Percentiles rank a stretch among this genome's conserved stretches.
Conservation (phyloP, 306 rosid genomes). For the Delonix regia region DNA sequence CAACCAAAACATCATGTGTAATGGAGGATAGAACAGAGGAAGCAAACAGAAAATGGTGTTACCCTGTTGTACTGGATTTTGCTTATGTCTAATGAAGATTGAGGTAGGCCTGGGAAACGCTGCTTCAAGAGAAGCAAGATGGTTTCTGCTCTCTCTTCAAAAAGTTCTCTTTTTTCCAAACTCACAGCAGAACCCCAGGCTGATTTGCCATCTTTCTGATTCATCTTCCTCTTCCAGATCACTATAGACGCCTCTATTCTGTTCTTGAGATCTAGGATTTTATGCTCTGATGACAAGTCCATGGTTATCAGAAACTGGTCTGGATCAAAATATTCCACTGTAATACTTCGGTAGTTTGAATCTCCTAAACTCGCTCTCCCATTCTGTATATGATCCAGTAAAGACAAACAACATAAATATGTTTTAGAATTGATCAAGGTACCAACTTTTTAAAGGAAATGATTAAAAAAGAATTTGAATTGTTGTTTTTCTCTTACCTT, state of each 20-base stretch:
- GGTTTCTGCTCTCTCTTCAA: conserved; percentile 98
- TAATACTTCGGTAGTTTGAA: conserved; percentile 69
- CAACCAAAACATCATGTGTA: background rate
- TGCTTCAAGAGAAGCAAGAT: conserved; percentile 88
- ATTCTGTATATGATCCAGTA: conserved; percentile 52
- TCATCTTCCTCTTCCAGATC: conserved; percentile 95
- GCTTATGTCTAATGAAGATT: conserved; percentile 85
- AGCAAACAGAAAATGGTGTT: conserved; percentile 7
- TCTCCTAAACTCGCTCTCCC: conserved; percentile 98
- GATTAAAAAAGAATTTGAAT: background rate
- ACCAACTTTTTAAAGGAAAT: background rate
- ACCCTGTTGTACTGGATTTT: conserved; percentile 90
- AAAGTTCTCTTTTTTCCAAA: conserved; percentile 90
- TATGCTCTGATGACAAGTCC: conserved; percentile 93
- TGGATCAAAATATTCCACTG: conserved; percentile 90
- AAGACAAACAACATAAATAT: background rate
- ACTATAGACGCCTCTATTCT: conserved; percentile 94
- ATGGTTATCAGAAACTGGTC: conserved; percentile 78
- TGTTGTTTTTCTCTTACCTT: conserved; percentile 60
- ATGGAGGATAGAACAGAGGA: background rate
- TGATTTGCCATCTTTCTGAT: conserved; percentile 88
- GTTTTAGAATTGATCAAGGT: too few relatives aligned
- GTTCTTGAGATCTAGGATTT: conserved; percentile 82
- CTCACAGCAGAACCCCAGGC: conserved; percentile 95
- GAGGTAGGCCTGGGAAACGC: conserved; percentile 95